Percentiles rank a stretch among this genome's conserved stretches.
These are phyloP conservation scores for Barnettozyma sp. DNA, from an alignment of 805 yeast genomes.

Conservation along the genomic window DNA sequence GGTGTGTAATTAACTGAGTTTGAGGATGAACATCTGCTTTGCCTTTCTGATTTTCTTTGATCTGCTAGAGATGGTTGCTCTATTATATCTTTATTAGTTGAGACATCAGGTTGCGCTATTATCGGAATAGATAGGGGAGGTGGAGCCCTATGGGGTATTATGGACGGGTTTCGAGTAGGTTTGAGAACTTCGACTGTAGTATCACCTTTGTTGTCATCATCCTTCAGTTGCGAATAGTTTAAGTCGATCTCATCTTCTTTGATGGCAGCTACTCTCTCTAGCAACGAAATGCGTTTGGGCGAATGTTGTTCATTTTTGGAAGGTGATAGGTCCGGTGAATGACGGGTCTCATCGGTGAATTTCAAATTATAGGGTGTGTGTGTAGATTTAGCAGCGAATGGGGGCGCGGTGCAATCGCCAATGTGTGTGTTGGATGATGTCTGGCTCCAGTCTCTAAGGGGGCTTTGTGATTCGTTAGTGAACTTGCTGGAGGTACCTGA, in stretches of 20 bases:
- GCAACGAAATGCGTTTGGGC: not conserved
- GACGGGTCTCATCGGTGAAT: not conserved
- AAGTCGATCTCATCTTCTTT: not conserved
- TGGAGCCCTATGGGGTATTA: slow-evolving; percentile 7
- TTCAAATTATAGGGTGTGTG: no score
- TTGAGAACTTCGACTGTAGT: no score
- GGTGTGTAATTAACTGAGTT: not conserved
- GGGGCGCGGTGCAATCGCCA: no score
- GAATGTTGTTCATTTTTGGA: slow-evolving; percentile 1
- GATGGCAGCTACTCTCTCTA: not conserved
- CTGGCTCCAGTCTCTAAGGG: no score
- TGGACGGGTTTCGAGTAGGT: not conserved
- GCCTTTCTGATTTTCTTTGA: not conserved
- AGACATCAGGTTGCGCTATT: not conserved
- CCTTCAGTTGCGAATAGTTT: no score
- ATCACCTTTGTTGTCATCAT: no score
- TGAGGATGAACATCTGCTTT: not conserved
- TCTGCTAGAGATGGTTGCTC: no score
- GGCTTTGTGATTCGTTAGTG: no score
- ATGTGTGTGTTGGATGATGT: no score
- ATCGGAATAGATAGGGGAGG: slow-evolving; percentile 5
- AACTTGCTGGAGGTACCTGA: no score
- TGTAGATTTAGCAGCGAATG: no score
- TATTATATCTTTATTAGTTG: no score
- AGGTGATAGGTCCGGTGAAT: slow-evolving; percentile 1